Percentiles rank a stretch among this genome's conserved stretches.
phyloP scores from a whole-genome alignment of 106 monocot genomes.

The Gastrodia elata region DNA sequence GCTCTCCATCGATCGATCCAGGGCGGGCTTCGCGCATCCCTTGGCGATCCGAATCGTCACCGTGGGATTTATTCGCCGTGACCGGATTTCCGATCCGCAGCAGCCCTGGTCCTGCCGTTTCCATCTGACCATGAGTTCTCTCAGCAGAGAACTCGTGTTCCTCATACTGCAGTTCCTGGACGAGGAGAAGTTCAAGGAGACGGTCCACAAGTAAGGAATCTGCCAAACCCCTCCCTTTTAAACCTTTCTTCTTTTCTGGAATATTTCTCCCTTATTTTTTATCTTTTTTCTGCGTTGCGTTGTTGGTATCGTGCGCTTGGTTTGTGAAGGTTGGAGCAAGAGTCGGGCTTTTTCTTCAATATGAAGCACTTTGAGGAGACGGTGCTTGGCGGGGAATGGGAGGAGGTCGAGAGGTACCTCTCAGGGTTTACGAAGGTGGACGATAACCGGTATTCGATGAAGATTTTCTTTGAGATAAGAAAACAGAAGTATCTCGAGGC shows the following conservation, averaged over 20 bases:
- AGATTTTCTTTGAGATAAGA: constrained; percentile 53
- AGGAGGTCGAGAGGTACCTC: constrained; percentile 43
- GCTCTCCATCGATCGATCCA: neutral
- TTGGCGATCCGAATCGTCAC: neutral
- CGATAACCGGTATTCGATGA: constrained; percentile 53
- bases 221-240: constrained; percentile 5
- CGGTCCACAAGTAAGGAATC: constrained; percentile 23
- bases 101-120: neutral
- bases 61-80: neutral
- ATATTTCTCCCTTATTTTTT: no score
- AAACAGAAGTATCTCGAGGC: constrained; percentile 63
- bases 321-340: constrained; percentile 44
- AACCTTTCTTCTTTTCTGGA: neutral
- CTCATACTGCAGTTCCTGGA: constrained; percentile 28
- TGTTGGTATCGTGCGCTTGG: neutral
- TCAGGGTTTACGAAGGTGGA: constrained; percentile 56
- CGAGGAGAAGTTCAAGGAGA: constrained; percentile 29
- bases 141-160: constrained; percentile 20
- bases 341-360: constrained; percentile 54
- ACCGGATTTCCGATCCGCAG: neutral
- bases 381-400: constrained; percentile 39
- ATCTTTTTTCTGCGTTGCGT: neutral
- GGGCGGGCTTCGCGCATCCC: no score
- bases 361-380: constrained; percentile 57
- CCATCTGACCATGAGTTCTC: constrained; percentile 8